A percentile compares a stretch with the other conserved stretches of the same genome.
Evolutionary conservation across 1,284 basidiomycete species (phyloP).

Genomic region (Rhizoctonia solani): DNA sequence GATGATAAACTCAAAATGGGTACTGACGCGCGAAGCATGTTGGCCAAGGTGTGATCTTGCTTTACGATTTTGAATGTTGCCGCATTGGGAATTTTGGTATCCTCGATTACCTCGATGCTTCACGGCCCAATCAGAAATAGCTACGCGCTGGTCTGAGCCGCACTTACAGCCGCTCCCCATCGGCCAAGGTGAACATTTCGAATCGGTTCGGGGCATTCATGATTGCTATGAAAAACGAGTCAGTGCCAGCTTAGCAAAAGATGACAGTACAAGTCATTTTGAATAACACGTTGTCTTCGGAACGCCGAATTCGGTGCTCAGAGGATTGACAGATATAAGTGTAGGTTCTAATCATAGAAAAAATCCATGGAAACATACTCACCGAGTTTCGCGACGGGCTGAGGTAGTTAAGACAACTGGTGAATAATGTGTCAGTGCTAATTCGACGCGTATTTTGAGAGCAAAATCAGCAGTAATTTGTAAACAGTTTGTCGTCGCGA

Average conservation of each 20-base stretch:
- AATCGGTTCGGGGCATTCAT: constrained; percentile 96
- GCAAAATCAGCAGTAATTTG: constrained; percentile 12
- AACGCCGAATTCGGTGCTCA: constrained; percentile 45
- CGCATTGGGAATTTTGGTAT: constrained; percentile 96
- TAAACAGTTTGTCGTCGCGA: constrained; percentile 23
- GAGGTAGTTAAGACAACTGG: no score
- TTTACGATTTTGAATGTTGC: constrained; percentile 93
- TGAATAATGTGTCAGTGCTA: constrained; percentile 11
- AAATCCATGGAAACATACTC: background rate
- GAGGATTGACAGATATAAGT: constrained; percentile 58
- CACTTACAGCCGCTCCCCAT: constrained; percentile 89
- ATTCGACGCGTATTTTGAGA: background rate
- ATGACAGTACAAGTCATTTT: constrained; percentile 40
- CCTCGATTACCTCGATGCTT: constrained; percentile 90
- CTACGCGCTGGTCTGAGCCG: background rate
- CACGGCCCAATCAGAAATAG: background rate
- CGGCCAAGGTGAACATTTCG: constrained; percentile 88
- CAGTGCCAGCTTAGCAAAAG: constrained; percentile 36
- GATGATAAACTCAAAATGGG: constrained; percentile 29
- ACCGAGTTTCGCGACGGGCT: no score
- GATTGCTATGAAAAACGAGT: constrained; percentile 42
- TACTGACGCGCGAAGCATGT: constrained; percentile 91
- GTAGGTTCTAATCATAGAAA: constrained; percentile 48
- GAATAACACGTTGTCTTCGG: constrained; percentile 40
- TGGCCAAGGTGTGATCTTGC: constrained; percentile 96